Percentiles rank a stretch among this genome's conserved stretches.
phyloP scores from a whole-genome alignment of 345 rosid species.

The Aquilaria sinensis region DNA sequence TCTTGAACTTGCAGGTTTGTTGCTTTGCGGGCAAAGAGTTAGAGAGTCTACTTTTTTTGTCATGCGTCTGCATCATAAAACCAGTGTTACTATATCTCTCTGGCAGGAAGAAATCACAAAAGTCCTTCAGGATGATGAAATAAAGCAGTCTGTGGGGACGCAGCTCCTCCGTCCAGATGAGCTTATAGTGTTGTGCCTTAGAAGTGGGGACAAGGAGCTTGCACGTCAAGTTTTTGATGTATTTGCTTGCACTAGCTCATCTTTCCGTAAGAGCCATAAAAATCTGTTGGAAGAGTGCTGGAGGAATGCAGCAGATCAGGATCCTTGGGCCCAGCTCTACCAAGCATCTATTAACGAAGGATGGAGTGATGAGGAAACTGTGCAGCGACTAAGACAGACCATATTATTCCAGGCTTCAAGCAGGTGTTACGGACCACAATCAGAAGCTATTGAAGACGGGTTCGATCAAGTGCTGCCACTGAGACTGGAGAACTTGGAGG shows the following conservation, averaged over 20 bases:
- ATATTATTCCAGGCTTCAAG: slow-evolving; percentile 72
- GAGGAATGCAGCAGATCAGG: slow-evolving; percentile 76
- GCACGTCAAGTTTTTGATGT: slow-evolving; percentile 65
- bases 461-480: slow-evolving; percentile 61
- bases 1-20: slow-evolving; percentile 82
- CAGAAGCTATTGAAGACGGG: slow-evolving; percentile 57
- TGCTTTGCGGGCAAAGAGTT: background rate
- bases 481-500: slow-evolving; percentile 43
- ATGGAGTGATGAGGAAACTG: slow-evolving; percentile 82
- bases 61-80: background rate
- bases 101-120: slow-evolving; percentile 65
- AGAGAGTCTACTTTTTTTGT: background rate
- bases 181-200: slow-evolving; percentile 64
- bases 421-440: slow-evolving; percentile 61
- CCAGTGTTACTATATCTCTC: background rate
- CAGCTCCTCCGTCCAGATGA: slow-evolving; percentile 63
- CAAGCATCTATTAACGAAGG: slow-evolving; percentile 61
- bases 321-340: slow-evolving; percentile 69
- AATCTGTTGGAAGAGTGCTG: slow-evolving; percentile 83
- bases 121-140: slow-evolving; percentile 31
- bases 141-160: slow-evolving; percentile 26
- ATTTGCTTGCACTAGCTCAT: slow-evolving; percentile 86
- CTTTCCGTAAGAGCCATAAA: slow-evolving; percentile 61
- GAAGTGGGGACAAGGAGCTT: slow-evolving; percentile 41
- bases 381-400: slow-evolving; percentile 53